Percentiles rank a stretch among this genome's conserved stretches.
Evolutionary conservation across 805 yeast species (phyloP).

Genomic region (Metschnikowia chrysomelidarum): DNA sequence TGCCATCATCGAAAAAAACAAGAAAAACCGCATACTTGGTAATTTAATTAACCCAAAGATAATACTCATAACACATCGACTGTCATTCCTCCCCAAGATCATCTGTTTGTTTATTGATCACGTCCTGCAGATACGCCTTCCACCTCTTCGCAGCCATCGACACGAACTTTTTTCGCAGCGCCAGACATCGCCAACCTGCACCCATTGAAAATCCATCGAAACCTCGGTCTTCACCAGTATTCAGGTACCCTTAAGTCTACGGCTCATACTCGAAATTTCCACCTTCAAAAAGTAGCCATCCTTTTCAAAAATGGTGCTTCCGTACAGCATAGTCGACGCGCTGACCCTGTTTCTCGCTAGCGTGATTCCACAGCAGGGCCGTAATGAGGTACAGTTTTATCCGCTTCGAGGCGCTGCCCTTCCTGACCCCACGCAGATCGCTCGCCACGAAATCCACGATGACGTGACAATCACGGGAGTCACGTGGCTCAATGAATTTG

Average conservation of each 20-base stretch:
- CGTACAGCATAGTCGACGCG: slow-evolving; percentile 26
- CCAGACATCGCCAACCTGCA: background rate
- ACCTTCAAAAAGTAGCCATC: background rate
- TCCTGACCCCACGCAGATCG: slow-evolving; percentile 21
- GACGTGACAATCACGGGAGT: slow-evolving; percentile 36
- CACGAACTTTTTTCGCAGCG: slow-evolving; percentile 1
- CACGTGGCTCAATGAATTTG: slow-evolving; percentile 34
- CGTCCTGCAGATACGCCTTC: slow-evolving; percentile 5
- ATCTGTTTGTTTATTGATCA: too few relatives aligned
- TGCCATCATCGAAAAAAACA: too few relatives aligned
- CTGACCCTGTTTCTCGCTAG: slow-evolving; percentile 35
- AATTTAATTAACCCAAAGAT: too few relatives aligned
- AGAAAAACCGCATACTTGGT: too few relatives aligned
- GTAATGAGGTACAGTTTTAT: slow-evolving; percentile 46
- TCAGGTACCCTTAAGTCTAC: too few relatives aligned
- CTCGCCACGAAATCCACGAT: slow-evolving; percentile 40
- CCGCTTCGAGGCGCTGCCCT: slow-evolving; percentile 16
- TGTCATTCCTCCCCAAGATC: too few relatives aligned
- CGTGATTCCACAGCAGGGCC: slow-evolving; percentile 41
- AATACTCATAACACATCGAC: too few relatives aligned
- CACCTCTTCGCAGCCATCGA: slow-evolving; percentile 6
- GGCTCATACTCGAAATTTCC: background rate
- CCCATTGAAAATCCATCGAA: background rate
- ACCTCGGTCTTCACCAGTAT: too few relatives aligned
- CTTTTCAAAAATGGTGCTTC: slow-evolving; percentile 11